phyloP scores from a whole-genome alignment of 805 yeast species.

The Candida sanyiensis region DNA sequence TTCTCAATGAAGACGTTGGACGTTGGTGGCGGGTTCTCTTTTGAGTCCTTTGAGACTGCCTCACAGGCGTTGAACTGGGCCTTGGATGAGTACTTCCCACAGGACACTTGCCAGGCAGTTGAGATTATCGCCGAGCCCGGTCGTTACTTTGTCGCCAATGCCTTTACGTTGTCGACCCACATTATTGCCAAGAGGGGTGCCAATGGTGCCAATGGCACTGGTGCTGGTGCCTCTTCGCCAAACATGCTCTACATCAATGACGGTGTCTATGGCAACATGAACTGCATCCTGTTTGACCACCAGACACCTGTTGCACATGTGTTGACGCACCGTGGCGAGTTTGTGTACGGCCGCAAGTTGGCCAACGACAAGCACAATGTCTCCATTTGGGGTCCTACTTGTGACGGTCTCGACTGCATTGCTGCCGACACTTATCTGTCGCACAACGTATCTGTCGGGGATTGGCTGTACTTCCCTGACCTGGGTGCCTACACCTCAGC shows the following conservation, averaged over 20 bases:
- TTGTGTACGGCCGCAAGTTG: slow-evolving; percentile 32
- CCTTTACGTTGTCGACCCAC: slow-evolving; percentile 78
- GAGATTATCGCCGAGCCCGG: slow-evolving; percentile 89
- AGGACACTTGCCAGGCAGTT: slow-evolving; percentile 24
- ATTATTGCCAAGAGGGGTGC: slow-evolving; percentile 78
- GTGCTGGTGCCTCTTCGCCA: slow-evolving; percentile 25
- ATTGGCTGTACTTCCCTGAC: slow-evolving; percentile 82
- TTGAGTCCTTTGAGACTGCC: slow-evolving; percentile 52
- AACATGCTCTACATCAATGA: slow-evolving; percentile 87
- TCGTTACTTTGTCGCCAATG: slow-evolving; percentile 77
- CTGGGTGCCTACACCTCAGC: slow-evolving; percentile 91
- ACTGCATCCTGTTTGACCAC: slow-evolving; percentile 90
- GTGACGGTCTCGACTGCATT: slow-evolving; percentile 92
- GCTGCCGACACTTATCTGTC: slow-evolving; percentile 46
- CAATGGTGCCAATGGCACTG: slow-evolving; percentile 25
- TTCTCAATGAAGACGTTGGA: slow-evolving; percentile 56
- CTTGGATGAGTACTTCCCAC: slow-evolving; percentile 57
- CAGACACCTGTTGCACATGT: slow-evolving; percentile 71
- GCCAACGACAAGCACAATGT: slow-evolving; percentile 31
- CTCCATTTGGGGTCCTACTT: slow-evolving; percentile 97
- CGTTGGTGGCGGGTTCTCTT: slow-evolving; percentile 90
- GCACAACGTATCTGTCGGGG: slow-evolving; percentile 69
- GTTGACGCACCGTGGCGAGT: slow-evolving; percentile 47
- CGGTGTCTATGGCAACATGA: slow-evolving; percentile 93
- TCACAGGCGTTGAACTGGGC: slow-evolving; percentile 51